A percentile compares a stretch with the other conserved stretches of the same genome.
Conservation (phyloP, 2,329 filamentous ascomycete species). For the Emergomyces orientalis region DNA sequence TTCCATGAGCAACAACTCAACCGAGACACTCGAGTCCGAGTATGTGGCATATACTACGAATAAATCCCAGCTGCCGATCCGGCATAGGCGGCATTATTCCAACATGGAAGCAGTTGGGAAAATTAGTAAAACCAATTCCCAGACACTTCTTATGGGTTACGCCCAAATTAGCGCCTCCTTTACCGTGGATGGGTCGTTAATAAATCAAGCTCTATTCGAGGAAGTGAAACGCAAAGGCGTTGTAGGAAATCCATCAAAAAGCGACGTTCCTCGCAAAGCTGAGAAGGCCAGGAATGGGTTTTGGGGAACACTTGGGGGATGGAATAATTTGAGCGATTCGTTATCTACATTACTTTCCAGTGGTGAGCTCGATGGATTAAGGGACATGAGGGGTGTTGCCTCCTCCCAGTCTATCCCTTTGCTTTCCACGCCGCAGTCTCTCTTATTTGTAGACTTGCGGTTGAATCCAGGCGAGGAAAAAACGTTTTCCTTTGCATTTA, state of each 20-base stretch:
- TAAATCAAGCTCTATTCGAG: slow-evolving; percentile 84
- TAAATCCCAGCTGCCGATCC: slow-evolving; percentile 44
- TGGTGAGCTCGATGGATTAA: slow-evolving; percentile 82
- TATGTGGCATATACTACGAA: slow-evolving; percentile 49
- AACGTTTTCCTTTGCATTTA: slow-evolving; percentile 79
- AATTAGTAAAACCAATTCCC: slow-evolving; percentile 29
- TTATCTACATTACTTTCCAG: slow-evolving; percentile 79
- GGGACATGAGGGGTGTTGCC: slow-evolving; percentile 83
- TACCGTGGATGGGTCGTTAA: slow-evolving; percentile 77
- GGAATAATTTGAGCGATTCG: slow-evolving; percentile 79
- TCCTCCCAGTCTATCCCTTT: slow-evolving; percentile 82
- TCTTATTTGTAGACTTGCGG: slow-evolving; percentile 87
- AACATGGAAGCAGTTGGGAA: slow-evolving; percentile 26
- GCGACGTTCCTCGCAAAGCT: slow-evolving; percentile 61
- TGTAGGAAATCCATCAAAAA: slow-evolving; percentile 69
- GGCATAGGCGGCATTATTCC: slow-evolving; percentile 39
- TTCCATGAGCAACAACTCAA: slow-evolving; percentile 87
- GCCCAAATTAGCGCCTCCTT: slow-evolving; percentile 91
- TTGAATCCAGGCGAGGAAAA: slow-evolving; percentile 81
- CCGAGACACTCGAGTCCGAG: slow-evolving; percentile 85
- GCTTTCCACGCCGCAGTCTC: slow-evolving; percentile 89
- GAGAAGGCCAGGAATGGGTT: slow-evolving; percentile 59
- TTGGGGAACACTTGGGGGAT: slow-evolving; percentile 75
- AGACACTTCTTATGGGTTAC: slow-evolving; percentile 95
- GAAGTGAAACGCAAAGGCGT: slow-evolving; percentile 93